Evolutionary conservation across 2,329 filamentous ascomycete species (phyloP), one percentile per base, ranked within the genome.

Genomic region (Verruconis gallopava): DNA sequence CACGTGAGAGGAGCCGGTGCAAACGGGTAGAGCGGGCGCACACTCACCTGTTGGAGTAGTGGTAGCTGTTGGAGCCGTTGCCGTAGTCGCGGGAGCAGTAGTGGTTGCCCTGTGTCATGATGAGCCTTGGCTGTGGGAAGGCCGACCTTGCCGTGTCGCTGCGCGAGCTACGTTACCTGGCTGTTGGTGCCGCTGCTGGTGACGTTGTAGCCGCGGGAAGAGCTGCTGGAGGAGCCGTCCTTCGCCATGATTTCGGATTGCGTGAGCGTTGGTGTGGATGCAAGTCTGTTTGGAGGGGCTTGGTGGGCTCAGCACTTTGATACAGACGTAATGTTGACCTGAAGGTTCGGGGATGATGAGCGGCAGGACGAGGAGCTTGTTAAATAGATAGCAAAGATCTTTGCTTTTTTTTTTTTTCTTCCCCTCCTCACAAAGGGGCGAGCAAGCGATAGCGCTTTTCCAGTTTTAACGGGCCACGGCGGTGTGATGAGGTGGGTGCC

Each of bases 131-230:
- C 17, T 19, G 6, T 12, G 21, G 3, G 14, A n/a, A 35, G 19
- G 19, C 9, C 28, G 9, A 14, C 34, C 5, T 3, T 38, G 14
- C 4, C 5, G 3, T n/a, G n/a, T n/a, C n/a, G n/a, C n/a, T n/a
- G n/a, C 11, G 9, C 12, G 17, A 12, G 12, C n/a, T n/a, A n/a
- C n/a, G n/a, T 21, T 49, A 56, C 55, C 48, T 57, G 54, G 46
- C 55, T 58, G 48, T 62, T 63, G 43, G 59, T 65, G 47, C 66
- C 60, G 18, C 50, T 55, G 56, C 62, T 62, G 37, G 48, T 60
- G 38, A 45, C 36, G 19, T 57, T 57, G 53, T 67, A 68, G 44
- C 48, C 18, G 5, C 28, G 18, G 28, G 38, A 25, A 4, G 15
- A 20, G 15, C 33, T 21, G 22, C 25, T 28, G 17, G 41, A 45